phyloP scores from a whole-genome alignment of 768 basidiomycete species.

The Psilocybe tampanensis region DNA sequence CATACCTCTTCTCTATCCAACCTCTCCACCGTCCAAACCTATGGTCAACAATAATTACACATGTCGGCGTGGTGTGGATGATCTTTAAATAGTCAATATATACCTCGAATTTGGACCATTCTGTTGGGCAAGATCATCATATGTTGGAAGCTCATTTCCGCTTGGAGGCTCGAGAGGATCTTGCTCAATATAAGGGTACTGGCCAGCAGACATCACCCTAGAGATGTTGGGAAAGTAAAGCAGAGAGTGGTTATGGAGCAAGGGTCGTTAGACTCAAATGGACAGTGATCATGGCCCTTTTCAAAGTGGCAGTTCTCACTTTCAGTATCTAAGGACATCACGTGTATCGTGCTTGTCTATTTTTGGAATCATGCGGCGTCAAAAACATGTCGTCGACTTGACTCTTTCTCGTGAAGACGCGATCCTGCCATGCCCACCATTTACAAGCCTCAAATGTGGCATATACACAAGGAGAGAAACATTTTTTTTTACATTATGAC shows the following conservation, averaged over 20 bases:
- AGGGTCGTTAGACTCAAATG: slow-evolving; percentile 5
- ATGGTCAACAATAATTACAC: slow-evolving; percentile 11
- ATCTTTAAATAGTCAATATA: slow-evolving; percentile 8
- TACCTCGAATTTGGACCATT: slow-evolving; percentile 85
- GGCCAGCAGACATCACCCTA: slow-evolving; percentile 31
- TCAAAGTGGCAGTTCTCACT: slow-evolving; percentile 16
- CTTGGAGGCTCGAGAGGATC: slow-evolving; percentile 34
- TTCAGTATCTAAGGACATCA: slow-evolving; percentile 20
- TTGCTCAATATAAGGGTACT: slow-evolving; percentile 42
- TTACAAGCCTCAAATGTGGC: too few species aligned
- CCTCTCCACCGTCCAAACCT: slow-evolving; percentile 87
- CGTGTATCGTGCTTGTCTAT: slow-evolving; percentile 20
- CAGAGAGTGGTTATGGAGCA: neutral
- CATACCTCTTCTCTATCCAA: slow-evolving; percentile 91
- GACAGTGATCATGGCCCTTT: neutral
- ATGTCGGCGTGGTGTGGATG: neutral
- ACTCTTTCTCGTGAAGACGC: slow-evolving; percentile 1
- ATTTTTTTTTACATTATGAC: too few species aligned
- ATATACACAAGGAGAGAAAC: too few species aligned
- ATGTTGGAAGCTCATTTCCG: slow-evolving; percentile 71
- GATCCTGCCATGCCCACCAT: neutral
- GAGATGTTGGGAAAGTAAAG: slow-evolving; percentile 8
- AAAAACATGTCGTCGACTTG: neutral
- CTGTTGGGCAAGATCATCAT: slow-evolving; percentile 77
- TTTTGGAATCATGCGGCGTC: slow-evolving; percentile 12